Base-by-base conservation (phyloP, 2,329 filamentous ascomycete species). In the Diaporthe vexans region DNA sequence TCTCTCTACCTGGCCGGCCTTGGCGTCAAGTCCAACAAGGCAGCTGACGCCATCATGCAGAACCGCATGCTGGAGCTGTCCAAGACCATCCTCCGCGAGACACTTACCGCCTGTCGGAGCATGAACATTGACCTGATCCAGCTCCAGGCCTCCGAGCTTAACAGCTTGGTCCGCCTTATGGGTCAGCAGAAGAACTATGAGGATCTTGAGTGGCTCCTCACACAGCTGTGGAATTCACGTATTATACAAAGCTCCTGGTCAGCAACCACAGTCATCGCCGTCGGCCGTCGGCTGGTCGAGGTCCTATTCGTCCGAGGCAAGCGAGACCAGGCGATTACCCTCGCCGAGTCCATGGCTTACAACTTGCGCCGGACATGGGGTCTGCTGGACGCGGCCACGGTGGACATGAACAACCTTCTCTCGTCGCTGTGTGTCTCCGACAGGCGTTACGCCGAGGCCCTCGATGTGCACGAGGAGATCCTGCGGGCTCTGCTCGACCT, bases 21-120 rank as follows among this genome's bases (percentile, higher is more conserved):
- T 9, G 74, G 74, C 7, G 75, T 79, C 52, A 81, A 79, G 70
- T 78, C 78, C 46, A 82, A 80, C 73, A 78, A 77, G 63, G 75
- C 76, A 17, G 72, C 72, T 19, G 78, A 79, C 48, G 69, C 68
- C 61, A 54, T 43, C 72, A 70, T 74, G 61, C 74, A 76, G 56
- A 54, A 29, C 68, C 74, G 74, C 69, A 63, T 76, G 74, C 72
- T 76, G 72, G 74, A 74, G 54, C 72, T 76, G 54, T 76, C 74
- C 72, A 76, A 74, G 72, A 76, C 72, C 40, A 76, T 76, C 63
- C 74, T 76, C 24, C 74, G 74, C 56, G 74, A 76, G 74, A 76
- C 74, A 11, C 74, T 76, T 21, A 72, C 54, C 19, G 74, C 74
- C 17, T 74, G 72, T 69, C 74, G 74, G 74, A 61, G 72, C 67